A percentile compares a stretch with the other conserved stretches of the same genome.
Conservation (phyloP, 768 basidiomycete species). For the Peribolospora baueri region DNA sequence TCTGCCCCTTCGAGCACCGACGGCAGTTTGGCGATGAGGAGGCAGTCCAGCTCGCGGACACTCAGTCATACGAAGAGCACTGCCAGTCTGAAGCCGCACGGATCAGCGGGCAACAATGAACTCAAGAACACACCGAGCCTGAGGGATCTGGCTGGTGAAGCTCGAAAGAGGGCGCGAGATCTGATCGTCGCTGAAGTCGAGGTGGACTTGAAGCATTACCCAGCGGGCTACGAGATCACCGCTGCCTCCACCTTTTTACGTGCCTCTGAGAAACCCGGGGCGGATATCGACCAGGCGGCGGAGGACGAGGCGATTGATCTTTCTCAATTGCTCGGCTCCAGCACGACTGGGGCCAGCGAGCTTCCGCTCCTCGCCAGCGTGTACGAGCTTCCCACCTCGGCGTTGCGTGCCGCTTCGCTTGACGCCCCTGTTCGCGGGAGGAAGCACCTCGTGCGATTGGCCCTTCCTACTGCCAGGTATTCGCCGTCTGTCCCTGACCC, state of each 20-base stretch:
- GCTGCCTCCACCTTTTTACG: background rate
- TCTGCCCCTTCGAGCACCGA: no score
- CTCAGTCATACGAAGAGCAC: no score
- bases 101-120: no score
- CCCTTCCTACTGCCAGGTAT: slow-evolving; percentile 60
- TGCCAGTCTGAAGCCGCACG: no score
- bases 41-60: no score
- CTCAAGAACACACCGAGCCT: no score
- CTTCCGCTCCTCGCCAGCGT: slow-evolving; percentile 27
- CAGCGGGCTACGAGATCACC: slow-evolving; percentile 40
- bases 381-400: slow-evolving; percentile 56
- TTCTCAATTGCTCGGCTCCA: slow-evolving; percentile 10
- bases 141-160: background rate
- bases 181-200: slow-evolving; percentile 53
- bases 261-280: background rate
- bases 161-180: slow-evolving; percentile 27
- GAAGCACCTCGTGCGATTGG: slow-evolving; percentile 52
- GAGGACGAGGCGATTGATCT: slow-evolving; percentile 1
- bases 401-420: slow-evolving; percentile 29
- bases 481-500: slow-evolving; percentile 56
- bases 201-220: slow-evolving; percentile 56
- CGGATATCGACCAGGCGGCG: slow-evolving; percentile 23
- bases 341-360: background rate
- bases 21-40: no score
- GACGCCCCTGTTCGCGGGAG: slow-evolving; percentile 22